Evolutionary conservation across 768 basidiomycete species (phyloP).

Genomic region (Rhodotorula toruloides): DNA sequence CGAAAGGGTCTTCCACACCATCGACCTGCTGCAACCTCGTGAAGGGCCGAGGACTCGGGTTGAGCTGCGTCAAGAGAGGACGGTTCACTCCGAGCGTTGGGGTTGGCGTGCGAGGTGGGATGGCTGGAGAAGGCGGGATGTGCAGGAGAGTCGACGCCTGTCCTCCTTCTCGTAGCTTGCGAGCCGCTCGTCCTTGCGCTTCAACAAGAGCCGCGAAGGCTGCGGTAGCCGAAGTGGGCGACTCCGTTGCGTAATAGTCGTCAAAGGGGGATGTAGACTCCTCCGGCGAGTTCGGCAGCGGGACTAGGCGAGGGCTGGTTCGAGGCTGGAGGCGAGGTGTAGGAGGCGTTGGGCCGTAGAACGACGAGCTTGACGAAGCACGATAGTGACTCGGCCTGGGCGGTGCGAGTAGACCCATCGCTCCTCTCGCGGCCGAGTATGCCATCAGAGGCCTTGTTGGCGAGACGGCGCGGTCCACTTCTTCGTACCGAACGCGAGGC

Average conservation of each 20-base stretch:
- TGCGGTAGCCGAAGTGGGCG: no score
- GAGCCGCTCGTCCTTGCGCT: no score
- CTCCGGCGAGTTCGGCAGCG: no score
- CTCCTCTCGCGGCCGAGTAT: not conserved
- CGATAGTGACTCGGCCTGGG: not conserved
- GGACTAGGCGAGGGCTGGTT: not conserved
- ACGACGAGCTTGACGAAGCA: not conserved
- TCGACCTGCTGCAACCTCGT: no score
- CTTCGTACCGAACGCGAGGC: not conserved
- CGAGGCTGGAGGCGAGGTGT: not conserved
- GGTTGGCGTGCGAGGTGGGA: not conserved
- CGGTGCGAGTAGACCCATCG: not conserved
- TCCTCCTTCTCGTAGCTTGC: not conserved
- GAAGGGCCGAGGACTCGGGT: no score
- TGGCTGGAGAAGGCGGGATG: not conserved
- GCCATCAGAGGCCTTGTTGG: not conserved
- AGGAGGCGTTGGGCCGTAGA: not conserved
- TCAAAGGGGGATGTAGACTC: no score
- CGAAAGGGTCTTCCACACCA: no score
- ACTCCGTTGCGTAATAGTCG: no score
- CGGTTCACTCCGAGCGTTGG: no score
- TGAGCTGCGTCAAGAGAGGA: no score
- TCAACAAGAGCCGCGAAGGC: no score
- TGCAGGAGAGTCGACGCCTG: no score
- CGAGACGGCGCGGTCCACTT: not conserved